These are phyloP conservation scores for Phytophthora chlamydospora DNA, from an alignment of 352 stramenopile genomes.

Conservation along the genomic window DNA sequence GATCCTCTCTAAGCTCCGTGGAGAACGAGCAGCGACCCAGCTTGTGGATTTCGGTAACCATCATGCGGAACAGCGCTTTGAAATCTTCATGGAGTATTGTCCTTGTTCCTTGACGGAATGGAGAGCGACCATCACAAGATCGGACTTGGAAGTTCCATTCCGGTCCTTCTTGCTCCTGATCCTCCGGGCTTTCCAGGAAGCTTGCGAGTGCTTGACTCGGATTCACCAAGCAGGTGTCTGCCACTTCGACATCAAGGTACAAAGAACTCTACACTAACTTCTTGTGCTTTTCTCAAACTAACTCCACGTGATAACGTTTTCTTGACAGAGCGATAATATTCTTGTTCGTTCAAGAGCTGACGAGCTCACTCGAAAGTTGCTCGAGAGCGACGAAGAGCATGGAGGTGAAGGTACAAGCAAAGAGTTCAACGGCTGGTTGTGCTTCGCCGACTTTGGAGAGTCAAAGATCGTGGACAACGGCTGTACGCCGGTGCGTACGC, in stretches of 20 bases:
- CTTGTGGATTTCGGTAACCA: slow-evolving; percentile 68
- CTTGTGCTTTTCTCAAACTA: not conserved
- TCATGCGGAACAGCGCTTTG: slow-evolving; percentile 43
- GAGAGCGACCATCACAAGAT: slow-evolving; percentile 14
- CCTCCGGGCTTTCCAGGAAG: slow-evolving; percentile 49
- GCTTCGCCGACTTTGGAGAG: slow-evolving; percentile 79
- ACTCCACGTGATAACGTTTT: too few species aligned
- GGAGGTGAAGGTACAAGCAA: slow-evolving; percentile 6
- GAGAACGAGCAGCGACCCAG: slow-evolving; percentile 56
- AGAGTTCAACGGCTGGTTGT: slow-evolving; percentile 40
- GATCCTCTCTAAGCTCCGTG: slow-evolving; percentile 53
- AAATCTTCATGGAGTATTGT: slow-evolving; percentile 70
- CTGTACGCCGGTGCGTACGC: slow-evolving; percentile 17
- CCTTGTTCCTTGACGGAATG: slow-evolving; percentile 58
- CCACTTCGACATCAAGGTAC: slow-evolving; percentile 78
- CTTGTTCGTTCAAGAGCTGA: slow-evolving; percentile 44
- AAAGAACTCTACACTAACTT: not conserved
- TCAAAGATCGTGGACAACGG: slow-evolving; percentile 41
- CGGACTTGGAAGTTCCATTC: slow-evolving; percentile 31
- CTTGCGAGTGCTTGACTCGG: slow-evolving; percentile 36
- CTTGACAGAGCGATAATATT: slow-evolving; percentile 64
- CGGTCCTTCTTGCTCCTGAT: slow-evolving; percentile 49
- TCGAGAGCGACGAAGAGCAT: slow-evolving; percentile 32
- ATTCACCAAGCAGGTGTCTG: slow-evolving; percentile 55
- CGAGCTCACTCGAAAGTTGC: slow-evolving; percentile 43